phyloP scores from a whole-genome alignment of 192 early-diverging fungal genomes.

The Dispira parvispora region DNA sequence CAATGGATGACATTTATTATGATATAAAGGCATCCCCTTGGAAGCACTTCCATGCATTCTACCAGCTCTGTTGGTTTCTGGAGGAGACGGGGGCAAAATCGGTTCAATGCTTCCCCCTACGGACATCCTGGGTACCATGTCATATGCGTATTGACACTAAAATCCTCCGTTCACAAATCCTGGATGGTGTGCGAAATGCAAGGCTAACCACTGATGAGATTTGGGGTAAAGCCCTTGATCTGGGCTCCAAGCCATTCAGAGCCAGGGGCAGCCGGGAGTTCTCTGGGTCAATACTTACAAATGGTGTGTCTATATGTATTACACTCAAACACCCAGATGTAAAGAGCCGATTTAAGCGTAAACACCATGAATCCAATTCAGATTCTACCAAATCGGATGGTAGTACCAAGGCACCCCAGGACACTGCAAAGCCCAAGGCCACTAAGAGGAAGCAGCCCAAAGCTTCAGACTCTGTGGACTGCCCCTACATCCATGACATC shows the following conservation, averaged over 20 bases:
- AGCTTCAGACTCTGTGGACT: too few species aligned
- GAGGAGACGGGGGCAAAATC: slow-evolving; percentile 6
- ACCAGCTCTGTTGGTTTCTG: neutral
- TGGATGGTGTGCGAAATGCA: neutral
- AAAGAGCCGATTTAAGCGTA: neutral
- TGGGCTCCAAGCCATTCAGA: neutral
- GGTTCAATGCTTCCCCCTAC: slow-evolving; percentile 8
- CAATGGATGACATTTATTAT: slow-evolving; percentile 9
- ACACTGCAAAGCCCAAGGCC: neutral
- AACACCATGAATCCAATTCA: neutral
- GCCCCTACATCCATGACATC: too few species aligned
- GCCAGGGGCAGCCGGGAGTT: neutral
- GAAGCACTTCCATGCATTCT: slow-evolving; percentile 8
- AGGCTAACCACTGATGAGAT: neutral
- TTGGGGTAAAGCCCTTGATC: neutral
- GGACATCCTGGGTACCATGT: neutral
- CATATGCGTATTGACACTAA: slow-evolving; percentile 6
- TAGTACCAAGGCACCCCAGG: neutral
- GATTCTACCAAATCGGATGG: neutral
- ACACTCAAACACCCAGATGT: neutral
- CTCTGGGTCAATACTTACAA: neutral
- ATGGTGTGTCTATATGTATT: neutral
- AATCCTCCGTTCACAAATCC: slow-evolving; percentile 2
- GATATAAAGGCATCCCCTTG: neutral
- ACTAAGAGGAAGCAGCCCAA: too few species aligned